Base-by-base conservation (phyloP, 1,284 basidiomycete genomes). In the Dichomitus squalens region DNA sequence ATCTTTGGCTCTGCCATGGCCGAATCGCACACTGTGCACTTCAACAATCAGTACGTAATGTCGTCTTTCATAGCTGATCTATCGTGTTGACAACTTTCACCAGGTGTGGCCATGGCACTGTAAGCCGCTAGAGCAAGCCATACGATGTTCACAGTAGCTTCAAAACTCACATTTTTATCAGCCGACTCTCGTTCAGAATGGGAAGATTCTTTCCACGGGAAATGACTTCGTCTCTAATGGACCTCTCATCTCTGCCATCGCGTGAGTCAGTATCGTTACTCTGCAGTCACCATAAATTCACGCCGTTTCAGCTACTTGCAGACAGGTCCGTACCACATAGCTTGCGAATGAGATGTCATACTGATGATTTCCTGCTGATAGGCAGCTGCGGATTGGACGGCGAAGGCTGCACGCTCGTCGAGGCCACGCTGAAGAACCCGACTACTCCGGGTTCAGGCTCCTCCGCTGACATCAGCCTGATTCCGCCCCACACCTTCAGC, bases 391-490 rank as follows among this genome's bases (percentile, higher is more conserved):
- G 52, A 2, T 57, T 67, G 55, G 81, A 81, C 51, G 80, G 78
- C 44, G 79, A 81, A 64, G 53, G 68, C 4, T 81, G 80, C 52
- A 61, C 71, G 1, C 63, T 77, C 27, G 7, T 81, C 21, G 79
- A 81, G 66, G 76, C 70, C 67, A 80, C 75, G 29, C 68, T 81
- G 53, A 68, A 66, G 53, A 78, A 81, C 64, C 73, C 79, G 4
- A 64, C 66, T 14, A 67, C 66, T 34, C 44, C 67, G 3, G 79
- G 79, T 3, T 69, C 73, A 57, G 79, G 79, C 8, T 76, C 77
- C 7, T 74, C 71, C 41, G 64, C 68, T 12, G 80, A 81, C 58
- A 68, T 81, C 48, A 78, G 76, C 56, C 68, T 81, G 60, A 80
- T 81, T 39, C 1, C 62, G 0, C 76, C 76, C 16, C 74, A 76